Percentiles rank a stretch among this genome's conserved stretches.
These are phyloP conservation scores for Thozetella sp. DNA, from an alignment of 495 filamentous ascomycete genomes.

Conservation along the genomic window DNA sequence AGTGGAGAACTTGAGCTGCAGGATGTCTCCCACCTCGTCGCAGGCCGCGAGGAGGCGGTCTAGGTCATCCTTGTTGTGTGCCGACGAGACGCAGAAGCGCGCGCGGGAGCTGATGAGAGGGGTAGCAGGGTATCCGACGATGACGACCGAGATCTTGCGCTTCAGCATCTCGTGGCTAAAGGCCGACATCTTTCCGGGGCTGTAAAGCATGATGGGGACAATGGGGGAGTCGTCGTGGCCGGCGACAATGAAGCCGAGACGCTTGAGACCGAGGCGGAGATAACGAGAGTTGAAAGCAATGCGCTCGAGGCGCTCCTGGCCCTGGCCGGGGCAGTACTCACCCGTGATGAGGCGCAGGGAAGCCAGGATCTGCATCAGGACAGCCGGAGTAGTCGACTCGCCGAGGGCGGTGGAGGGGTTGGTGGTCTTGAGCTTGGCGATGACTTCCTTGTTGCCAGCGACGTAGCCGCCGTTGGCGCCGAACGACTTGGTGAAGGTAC, in stretches of 20 bases:
- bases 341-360: slow-evolving; percentile 86
- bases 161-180: slow-evolving; percentile 98
- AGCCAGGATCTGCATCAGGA: slow-evolving; percentile 84
- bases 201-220: slow-evolving; percentile 90
- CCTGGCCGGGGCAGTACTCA: slow-evolving; percentile 85
- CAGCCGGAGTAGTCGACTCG: slow-evolving; percentile 83
- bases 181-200: slow-evolving; percentile 95
- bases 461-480: slow-evolving; percentile 98
- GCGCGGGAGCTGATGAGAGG: slow-evolving; percentile 92
- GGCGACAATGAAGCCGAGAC: slow-evolving; percentile 94
- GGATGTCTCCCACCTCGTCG: slow-evolving; percentile 87
- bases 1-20: slow-evolving; percentile 95
- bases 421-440: slow-evolving; percentile 83
- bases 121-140: slow-evolving; percentile 98
- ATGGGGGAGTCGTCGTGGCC: slow-evolving; percentile 98
- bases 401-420: slow-evolving; percentile 88
- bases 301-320: slow-evolving; percentile 92
- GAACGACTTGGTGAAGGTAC: slow-evolving; percentile 96
- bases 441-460: slow-evolving; percentile 85
- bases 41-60: slow-evolving; percentile 89
- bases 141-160: slow-evolving; percentile 97
- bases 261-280: slow-evolving; percentile 93
- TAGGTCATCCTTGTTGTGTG: slow-evolving; percentile 97
- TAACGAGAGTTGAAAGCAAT: slow-evolving; percentile 99
- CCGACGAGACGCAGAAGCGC: slow-evolving; percentile 92